phyloP scores from a whole-genome alignment of 495 filamentous ascomycete species.

The Aspergillus bridgeri region DNA sequence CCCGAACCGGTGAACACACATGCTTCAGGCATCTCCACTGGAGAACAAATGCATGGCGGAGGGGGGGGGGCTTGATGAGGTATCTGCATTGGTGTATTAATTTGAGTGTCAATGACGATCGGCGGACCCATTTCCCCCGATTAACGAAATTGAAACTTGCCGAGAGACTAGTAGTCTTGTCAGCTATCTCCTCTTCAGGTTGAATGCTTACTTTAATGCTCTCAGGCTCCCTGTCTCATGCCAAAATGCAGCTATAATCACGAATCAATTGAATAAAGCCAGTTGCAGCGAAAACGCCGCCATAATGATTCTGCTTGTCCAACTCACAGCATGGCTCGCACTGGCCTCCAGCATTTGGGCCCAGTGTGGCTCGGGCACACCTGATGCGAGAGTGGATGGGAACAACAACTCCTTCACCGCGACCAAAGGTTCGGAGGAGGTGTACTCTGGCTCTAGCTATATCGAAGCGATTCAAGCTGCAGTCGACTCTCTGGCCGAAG shows the following conservation, averaged over 20 bases:
- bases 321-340: constrained; percentile 8
- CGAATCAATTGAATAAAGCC: background rate
- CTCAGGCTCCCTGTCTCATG: background rate
- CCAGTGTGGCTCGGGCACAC: constrained; percentile 15
- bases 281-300: background rate
- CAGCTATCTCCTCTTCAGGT: background rate
- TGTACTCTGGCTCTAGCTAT: constrained; percentile 11
- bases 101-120: background rate
- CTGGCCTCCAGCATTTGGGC: constrained; percentile 7
- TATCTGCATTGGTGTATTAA: background rate
- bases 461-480: constrained; percentile 7
- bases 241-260: background rate
- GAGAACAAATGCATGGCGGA: background rate
- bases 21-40: background rate
- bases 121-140: background rate
- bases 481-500: constrained; percentile 7
- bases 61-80: background rate
- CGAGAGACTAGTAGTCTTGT: background rate
- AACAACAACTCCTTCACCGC: constrained; percentile 6
- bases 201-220: background rate
- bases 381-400: constrained; percentile 13
- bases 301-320: background rate
- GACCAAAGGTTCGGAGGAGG: constrained; percentile 3
- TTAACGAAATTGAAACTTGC: background rate
- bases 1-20: background rate